Conservation (phyloP, 148 eudicot genomes). For the Dysphania ambrosioides region DNA sequence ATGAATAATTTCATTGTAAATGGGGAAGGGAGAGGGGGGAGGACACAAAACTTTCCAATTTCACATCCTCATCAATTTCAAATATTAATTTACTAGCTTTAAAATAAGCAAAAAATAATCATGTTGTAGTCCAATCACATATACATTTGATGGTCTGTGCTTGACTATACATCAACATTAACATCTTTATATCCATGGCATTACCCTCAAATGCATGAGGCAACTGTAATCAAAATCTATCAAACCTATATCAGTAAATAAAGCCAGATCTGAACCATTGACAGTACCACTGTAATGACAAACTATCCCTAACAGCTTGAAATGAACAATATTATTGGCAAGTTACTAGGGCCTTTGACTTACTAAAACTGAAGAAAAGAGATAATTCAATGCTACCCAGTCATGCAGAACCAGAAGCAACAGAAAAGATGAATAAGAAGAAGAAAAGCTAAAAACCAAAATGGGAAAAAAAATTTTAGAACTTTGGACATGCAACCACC, state of each 20-base stretch:
- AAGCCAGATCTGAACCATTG: neutral
- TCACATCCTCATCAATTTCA: neutral
- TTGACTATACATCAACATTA: neutral
- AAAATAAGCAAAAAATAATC: neutral
- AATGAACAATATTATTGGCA: neutral
- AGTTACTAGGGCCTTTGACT: neutral
- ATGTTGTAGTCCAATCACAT: neutral
- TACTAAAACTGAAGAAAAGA: neutral
- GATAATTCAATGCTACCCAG: neutral
- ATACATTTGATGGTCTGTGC: neutral
- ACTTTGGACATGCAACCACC: slow-evolving; percentile 5
- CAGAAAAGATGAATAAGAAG: neutral
- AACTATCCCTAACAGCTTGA: neutral
- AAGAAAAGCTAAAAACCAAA: too few species aligned
- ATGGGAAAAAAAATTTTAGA: neutral
- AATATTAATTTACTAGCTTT: neutral
- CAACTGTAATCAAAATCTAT: neutral
- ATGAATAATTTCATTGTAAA: neutral
- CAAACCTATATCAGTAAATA: neutral
- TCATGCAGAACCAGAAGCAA: neutral
- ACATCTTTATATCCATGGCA: neutral
- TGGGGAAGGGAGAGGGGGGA: neutral
- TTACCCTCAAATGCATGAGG: neutral
- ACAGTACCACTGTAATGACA: neutral
- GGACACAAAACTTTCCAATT: neutral